Conservation (phyloP, 805 yeast species). For the Kodamaea leandrae region DNA sequence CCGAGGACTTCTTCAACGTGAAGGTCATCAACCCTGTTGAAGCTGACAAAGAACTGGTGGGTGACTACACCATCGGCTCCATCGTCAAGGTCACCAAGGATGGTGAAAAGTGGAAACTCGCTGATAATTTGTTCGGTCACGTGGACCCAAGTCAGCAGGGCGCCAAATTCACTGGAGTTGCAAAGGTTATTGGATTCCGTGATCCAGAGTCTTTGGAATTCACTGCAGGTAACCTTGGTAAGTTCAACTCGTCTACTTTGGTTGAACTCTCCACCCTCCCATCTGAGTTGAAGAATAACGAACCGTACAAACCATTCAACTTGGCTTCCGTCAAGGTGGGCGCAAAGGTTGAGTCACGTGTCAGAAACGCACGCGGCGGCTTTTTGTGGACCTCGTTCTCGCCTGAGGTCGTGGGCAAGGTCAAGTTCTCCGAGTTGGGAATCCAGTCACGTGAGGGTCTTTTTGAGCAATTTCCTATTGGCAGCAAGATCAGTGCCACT, state of each 20-base stretch:
- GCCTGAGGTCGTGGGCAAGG: conserved; percentile 64
- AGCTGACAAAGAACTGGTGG: conserved; percentile 40
- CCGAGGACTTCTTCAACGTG: conserved; percentile 20
- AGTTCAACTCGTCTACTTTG: conserved; percentile 51
- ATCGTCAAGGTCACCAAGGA: conserved; percentile 36
- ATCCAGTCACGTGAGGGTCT: conserved; percentile 37
- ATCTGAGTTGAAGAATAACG: conserved; percentile 30
- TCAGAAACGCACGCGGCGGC: conserved; percentile 62
- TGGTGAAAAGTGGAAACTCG: conserved; percentile 33
- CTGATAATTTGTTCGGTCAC: conserved; percentile 78
- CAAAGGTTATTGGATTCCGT: conserved; percentile 72
- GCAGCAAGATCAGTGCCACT: conserved; percentile 60
- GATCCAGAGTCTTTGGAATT: conserved; percentile 68
- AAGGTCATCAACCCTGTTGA: conserved; percentile 61
- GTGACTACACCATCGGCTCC: conserved; percentile 60
- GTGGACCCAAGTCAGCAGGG: conserved; percentile 66
- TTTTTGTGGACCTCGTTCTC: conserved; percentile 66
- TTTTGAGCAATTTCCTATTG: conserved; percentile 64
- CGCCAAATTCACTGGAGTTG: conserved; percentile 56
- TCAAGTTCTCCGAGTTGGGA: conserved; percentile 61
- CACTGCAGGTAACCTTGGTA: conserved; percentile 58
- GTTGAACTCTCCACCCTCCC: conserved; percentile 63
- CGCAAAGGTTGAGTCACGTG: conserved; percentile 52
- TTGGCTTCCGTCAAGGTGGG: conserved; percentile 49
- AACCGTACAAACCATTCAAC: conserved; percentile 24